Conservation (phyloP, 164 flowering plant genomes). For the Aristolochia contorta region DNA sequence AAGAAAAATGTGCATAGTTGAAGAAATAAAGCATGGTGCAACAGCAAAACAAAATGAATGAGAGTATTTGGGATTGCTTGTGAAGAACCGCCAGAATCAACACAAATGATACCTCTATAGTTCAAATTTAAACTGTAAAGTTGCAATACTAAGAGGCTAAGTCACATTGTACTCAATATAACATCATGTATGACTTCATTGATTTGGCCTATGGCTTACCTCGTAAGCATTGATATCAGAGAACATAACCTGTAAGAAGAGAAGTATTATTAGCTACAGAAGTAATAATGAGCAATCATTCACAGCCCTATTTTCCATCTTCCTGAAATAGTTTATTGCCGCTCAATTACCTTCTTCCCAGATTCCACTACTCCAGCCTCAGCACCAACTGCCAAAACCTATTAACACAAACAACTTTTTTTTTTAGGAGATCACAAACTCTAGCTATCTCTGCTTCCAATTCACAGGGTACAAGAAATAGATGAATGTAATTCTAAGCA, state of each 20-base stretch:
- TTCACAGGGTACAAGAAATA: neutral
- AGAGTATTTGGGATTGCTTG: neutral
- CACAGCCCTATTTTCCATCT: neutral
- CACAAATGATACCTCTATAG: too few species aligned
- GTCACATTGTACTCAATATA: neutral
- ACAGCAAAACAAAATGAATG: too few species aligned
- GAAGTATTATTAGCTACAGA: neutral
- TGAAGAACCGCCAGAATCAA: neutral
- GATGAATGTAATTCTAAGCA: too few species aligned
- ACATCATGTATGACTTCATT: neutral
- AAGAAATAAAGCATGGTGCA: too few species aligned
- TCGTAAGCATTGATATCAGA: conserved; percentile 90
- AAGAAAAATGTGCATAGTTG: too few species aligned
- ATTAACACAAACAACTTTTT: conserved; percentile 5
- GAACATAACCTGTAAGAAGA: conserved; percentile 74
- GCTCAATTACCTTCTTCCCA: conserved; percentile 66
- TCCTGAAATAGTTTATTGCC: neutral
- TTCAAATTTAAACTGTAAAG: too few species aligned
- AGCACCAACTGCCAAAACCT: conserved; percentile 76
- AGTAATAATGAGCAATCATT: neutral
- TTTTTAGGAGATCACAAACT: too few species aligned
- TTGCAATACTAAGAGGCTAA: neutral
- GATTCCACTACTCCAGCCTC: conserved; percentile 60
- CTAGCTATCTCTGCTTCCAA: too few species aligned
- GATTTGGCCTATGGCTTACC: conserved; percentile 26